Base-by-base conservation (phyloP, 768 basidiomycete species). In the Auricularia sp. region DNA sequence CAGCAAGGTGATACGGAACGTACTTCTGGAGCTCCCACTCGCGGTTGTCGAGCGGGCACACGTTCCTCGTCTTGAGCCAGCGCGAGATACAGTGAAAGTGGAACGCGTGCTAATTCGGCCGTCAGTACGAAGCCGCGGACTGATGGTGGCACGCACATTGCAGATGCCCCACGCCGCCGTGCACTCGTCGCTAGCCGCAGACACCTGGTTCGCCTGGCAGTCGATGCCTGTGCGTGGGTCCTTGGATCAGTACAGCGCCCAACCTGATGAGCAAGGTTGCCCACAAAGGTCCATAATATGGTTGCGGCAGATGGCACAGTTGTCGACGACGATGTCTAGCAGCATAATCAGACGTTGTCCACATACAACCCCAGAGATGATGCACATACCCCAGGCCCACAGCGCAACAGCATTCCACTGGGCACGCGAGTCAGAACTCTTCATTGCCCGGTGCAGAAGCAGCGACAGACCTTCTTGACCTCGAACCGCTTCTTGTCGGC, bases 251-350 rank as follows among this genome's bases (percentile, higher is more conserved):
- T 29, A 60, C 35, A 29, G 60, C n/a, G n/a, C 29, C 42, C 21
- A 56, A 36, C 56, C 42, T 35, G 61, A 42, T 8, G 36, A 61
- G 47, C 12, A 16, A 44, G 51, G 3, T 47, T 11, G 78, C 90
- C 71, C 70, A 98, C 97, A 99, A 56, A 98, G 88, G 76, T 99
- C 97, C 97, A 99, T 99, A 79, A 99, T 98, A 73, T 99, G 96
- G 75, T 98, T 98, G 76, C 94, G 87, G 83, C 97, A 99, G 79
- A 99, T 99, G 61, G 97, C 97, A 71, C 97, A 98, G 78, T 98
- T 99, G 77, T 98, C 96, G 65, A 98, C 96, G 66, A 97, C 94
- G 72, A 98, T 98, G 74, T 98, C 95, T 42, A 35, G n/a, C 42
- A 60, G 21, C 61, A 8, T 1, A 72, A 47, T 63, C 36, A 64